Percentiles rank a stretch among this genome's conserved stretches.
These are phyloP conservation scores for Pythium diclinum DNA, from an alignment of 352 stramenopile species.

Conservation along the genomic window DNA sequence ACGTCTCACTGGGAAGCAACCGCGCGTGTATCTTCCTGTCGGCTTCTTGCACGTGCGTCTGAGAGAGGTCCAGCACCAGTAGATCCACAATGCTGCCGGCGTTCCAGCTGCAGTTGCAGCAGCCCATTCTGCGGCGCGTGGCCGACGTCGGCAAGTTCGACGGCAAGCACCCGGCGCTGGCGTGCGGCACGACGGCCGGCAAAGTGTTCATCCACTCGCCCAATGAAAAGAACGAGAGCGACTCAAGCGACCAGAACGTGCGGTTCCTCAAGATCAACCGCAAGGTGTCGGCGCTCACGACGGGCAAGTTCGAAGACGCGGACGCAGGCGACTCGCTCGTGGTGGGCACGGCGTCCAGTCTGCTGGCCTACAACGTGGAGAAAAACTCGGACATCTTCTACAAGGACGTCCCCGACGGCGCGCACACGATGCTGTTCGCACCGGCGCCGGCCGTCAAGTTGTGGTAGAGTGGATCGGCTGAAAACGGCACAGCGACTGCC, in stretches of 20 bases:
- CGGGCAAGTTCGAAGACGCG: conserved; percentile 61
- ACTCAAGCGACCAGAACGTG: conserved; percentile 48
- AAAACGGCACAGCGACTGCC: too few relatives aligned
- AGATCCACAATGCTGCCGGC: conserved; percentile 52
- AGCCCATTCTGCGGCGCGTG: conserved; percentile 73
- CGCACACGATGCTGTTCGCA: conserved; percentile 81
- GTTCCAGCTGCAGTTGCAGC: conserved; percentile 81
- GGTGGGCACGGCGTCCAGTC: conserved; percentile 86
- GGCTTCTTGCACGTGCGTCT: not conserved
- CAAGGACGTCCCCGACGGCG: conserved; percentile 85
- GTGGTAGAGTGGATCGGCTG: not conserved
- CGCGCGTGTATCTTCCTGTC: not conserved
- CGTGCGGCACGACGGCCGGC: conserved; percentile 81
- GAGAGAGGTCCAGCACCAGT: not conserved
- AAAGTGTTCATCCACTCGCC: conserved; percentile 92
- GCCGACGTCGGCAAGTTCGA: conserved; percentile 81
- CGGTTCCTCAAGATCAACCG: conserved; percentile 93
- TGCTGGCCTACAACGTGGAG: conserved; percentile 91
- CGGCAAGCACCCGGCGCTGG: conserved; percentile 69
- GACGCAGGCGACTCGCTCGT: conserved; percentile 80
- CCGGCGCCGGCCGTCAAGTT: conserved; percentile 39
- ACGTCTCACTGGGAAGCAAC: not conserved
- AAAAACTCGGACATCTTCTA: conserved; percentile 94
- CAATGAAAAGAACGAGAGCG: conserved; percentile 63
- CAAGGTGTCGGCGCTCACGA: conserved; percentile 73